These are phyloP conservation scores for Buddleja alternifolia DNA, from an alignment of 257 asterid genomes.

Conservation along the genomic window DNA sequence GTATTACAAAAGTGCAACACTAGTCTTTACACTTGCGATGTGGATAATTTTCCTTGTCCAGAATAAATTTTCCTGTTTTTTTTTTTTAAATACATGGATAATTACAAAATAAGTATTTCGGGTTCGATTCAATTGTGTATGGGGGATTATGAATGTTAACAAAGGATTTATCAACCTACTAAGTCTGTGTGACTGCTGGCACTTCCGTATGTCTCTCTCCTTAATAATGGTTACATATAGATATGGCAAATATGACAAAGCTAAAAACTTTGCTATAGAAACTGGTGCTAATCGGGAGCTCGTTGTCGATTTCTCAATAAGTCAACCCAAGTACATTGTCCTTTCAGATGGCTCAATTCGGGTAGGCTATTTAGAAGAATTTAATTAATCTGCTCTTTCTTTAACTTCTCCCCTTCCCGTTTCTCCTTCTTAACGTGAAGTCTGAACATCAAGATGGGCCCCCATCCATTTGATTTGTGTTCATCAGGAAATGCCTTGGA, in stretches of 20 bases:
- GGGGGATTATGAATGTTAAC: background rate
- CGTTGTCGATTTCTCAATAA: conserved; percentile 54
- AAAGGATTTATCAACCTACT: background rate
- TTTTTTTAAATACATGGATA: no score
- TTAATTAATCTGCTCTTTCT: conserved; percentile 3
- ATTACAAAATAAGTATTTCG: no score
- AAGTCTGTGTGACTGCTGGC: background rate
- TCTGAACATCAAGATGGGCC: conserved; percentile 5
- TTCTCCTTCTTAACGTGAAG: conserved; percentile 10
- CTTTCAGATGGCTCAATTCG: conserved; percentile 94
- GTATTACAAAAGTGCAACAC: no score
- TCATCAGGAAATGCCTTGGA: conserved; percentile 90
- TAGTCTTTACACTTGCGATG: no score
- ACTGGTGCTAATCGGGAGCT: conserved; percentile 76
- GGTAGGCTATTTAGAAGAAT: conserved; percentile 49
- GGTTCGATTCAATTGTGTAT: background rate
- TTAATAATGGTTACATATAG: conserved; percentile 74
- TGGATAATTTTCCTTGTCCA: no score
- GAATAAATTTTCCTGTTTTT: no score
- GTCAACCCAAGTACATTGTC: conserved; percentile 68
- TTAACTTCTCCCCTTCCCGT: background rate
- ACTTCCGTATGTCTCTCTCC: conserved; percentile 35
- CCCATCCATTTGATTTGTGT: background rate
- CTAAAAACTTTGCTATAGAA: conserved; percentile 62
- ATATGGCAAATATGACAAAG: conserved; percentile 65